A percentile compares a stretch with the other conserved stretches of the same genome.
Conservation (phyloP, 2,329 filamentous ascomycete genomes). For the Cytospora schulzeri region DNA sequence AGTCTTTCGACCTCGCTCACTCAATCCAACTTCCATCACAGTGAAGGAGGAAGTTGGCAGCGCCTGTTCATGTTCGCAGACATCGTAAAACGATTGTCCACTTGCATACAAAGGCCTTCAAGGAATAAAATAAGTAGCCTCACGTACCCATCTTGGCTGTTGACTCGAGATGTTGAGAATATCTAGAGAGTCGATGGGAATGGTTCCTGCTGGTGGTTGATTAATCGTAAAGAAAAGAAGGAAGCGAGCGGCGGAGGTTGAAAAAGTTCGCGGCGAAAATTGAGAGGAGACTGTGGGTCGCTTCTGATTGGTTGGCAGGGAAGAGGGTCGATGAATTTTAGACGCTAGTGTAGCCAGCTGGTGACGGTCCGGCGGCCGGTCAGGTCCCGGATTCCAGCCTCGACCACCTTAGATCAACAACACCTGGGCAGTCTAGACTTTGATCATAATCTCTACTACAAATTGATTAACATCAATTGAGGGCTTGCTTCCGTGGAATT, state of each 20-base stretch:
- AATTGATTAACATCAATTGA: no score
- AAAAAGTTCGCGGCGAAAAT: constrained; percentile 28
- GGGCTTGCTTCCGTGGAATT: no score
- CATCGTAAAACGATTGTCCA: constrained; percentile 38
- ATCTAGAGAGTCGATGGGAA: constrained; percentile 43
- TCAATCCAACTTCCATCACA: constrained; percentile 20
- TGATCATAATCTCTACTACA: no score
- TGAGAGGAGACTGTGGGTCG: constrained; percentile 24
- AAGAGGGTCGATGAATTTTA: not conserved
- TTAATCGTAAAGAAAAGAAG: constrained; percentile 33
- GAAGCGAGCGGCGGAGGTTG: constrained; percentile 17
- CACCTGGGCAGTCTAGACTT: no score
- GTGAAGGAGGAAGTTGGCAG: constrained; percentile 22
- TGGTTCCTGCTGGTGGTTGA: constrained; percentile 40
- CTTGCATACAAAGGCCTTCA: constrained; percentile 52
- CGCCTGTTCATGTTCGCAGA: constrained; percentile 27
- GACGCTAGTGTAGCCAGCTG: constrained; percentile 9
- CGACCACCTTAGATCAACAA: not conserved
- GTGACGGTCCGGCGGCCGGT: not conserved
- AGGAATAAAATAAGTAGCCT: constrained; percentile 38
- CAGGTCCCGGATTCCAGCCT: not conserved
- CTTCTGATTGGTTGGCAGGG: constrained; percentile 22
- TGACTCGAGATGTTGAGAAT: constrained; percentile 38
- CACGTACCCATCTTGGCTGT: constrained; percentile 66
- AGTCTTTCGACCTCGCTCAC: constrained; percentile 18